Conservation (phyloP, 371 early-diverging fungal genomes). For the Aphelidium insulamus region DNA sequence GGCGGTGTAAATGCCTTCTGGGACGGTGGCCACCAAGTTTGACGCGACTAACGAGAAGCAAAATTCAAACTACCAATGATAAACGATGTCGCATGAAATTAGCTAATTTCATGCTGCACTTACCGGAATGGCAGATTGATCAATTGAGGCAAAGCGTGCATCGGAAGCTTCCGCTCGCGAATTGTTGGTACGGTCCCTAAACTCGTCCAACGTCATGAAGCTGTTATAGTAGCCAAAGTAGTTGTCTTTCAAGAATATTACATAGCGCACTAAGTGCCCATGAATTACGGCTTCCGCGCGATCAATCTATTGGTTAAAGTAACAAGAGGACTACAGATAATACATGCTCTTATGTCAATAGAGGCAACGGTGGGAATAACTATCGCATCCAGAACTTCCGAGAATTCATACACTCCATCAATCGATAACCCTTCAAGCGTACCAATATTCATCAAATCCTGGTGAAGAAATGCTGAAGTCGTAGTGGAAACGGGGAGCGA, state of each 20-base stretch:
- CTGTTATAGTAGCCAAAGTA: conserved; percentile 44
- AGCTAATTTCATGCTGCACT: no score
- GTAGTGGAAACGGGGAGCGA: conserved; percentile 44
- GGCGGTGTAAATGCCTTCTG: no score
- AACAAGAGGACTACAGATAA: background rate
- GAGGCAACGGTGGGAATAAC: conserved; percentile 33
- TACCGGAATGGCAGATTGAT: no score
- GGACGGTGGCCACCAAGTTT: no score
- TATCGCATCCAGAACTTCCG: conserved; percentile 22
- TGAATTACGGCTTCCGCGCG: conserved; percentile 34
- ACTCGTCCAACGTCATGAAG: conserved; percentile 50
- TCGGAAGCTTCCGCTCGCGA: no score
- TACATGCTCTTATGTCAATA: conserved; percentile 29
- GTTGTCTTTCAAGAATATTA: conserved; percentile 49
- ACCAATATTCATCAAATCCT: conserved; percentile 30
- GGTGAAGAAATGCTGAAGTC: conserved; percentile 33
- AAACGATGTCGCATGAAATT: no score
- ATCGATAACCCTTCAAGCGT: conserved; percentile 20
- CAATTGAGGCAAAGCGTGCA: no score
- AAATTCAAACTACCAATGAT: no score
- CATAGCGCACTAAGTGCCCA: conserved; percentile 42
- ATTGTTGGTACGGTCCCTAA: conserved; percentile 30
- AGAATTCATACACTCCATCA: conserved; percentile 36
- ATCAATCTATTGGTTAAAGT: background rate
- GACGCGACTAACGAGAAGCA: no score